Percentiles rank a stretch among this genome's conserved stretches.
These are phyloP conservation scores for Xylariaceae sp. DNA, from an alignment of 2,329 filamentous ascomycete genomes.

Conservation along the genomic window DNA sequence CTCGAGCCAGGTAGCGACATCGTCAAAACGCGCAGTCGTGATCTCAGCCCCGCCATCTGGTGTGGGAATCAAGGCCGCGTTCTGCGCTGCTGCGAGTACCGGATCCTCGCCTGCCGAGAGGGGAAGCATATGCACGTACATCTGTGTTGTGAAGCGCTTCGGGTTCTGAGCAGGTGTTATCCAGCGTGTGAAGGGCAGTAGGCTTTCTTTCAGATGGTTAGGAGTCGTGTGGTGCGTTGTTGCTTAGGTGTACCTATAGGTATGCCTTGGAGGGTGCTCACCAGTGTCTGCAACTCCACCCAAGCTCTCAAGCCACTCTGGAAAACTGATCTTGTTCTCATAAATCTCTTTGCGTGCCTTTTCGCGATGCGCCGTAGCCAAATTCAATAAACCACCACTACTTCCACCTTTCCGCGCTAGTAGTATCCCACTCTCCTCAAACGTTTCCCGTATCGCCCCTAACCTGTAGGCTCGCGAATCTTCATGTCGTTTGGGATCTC, in stretches of 20 bases:
- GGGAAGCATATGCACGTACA: conserved; percentile 92
- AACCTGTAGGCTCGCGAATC: conserved; percentile 75
- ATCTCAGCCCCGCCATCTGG: conserved; percentile 66
- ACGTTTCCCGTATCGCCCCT: conserved; percentile 85
- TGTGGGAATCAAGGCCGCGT: conserved; percentile 60
- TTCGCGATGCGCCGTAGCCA: conserved; percentile 60
- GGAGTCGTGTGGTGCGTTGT: neutral
- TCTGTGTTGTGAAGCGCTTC: conserved; percentile 87
- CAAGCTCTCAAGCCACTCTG: conserved; percentile 57
- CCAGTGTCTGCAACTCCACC: conserved; percentile 65
- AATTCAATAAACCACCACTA: conserved; percentile 55
- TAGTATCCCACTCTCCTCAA: conserved; percentile 80
- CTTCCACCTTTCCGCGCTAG: conserved; percentile 27
- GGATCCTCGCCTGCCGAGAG: conserved; percentile 33
- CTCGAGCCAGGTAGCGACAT: conserved; percentile 66
- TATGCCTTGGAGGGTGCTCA: conserved; percentile 32
- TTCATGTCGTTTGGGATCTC: conserved; percentile 57
- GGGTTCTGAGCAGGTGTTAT: conserved; percentile 72
- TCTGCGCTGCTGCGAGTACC: conserved; percentile 37
- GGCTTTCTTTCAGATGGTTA: conserved; percentile 43
- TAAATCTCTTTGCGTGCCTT: conserved; percentile 68
- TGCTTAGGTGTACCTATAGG: neutral
- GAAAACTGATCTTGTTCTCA: conserved; percentile 61
- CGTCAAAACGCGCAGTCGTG: conserved; percentile 76
- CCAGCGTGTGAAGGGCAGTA: conserved; percentile 89